Evolutionary conservation across 2,329 filamentous ascomycete species (phyloP).

Genomic region (Venturia asperata): DNA sequence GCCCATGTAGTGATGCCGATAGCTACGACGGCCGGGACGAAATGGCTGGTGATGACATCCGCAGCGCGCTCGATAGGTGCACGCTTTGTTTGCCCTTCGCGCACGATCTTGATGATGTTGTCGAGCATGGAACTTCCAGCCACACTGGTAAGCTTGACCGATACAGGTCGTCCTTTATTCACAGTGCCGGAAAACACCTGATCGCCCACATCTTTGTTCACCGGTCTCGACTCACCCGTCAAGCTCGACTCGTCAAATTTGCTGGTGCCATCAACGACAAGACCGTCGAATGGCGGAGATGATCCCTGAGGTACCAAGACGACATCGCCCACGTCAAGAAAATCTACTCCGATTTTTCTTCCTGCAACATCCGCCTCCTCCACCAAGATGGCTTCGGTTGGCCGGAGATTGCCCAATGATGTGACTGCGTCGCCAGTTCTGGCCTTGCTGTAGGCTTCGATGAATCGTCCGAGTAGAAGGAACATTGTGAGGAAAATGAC

Average conservation of each 20-base stretch:
- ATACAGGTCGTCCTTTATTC: slow-evolving; percentile 59
- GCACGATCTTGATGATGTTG: slow-evolving; percentile 68
- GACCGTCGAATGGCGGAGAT: slow-evolving; percentile 78
- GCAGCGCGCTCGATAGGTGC: slow-evolving; percentile 71
- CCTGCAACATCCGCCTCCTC: slow-evolving; percentile 34
- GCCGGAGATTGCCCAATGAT: slow-evolving; percentile 68
- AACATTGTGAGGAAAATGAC: slow-evolving; percentile 90
- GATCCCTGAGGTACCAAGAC: slow-evolving; percentile 71
- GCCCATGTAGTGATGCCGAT: slow-evolving; percentile 65
- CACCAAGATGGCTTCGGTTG: slow-evolving; percentile 67
- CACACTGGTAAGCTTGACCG: slow-evolving; percentile 56
- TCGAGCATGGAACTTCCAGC: slow-evolving; percentile 70
- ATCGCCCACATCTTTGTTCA: slow-evolving; percentile 58
- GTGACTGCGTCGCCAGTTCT: slow-evolving; percentile 82
- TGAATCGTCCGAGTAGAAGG: slow-evolving; percentile 63
- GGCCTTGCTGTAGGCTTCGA: slow-evolving; percentile 87
- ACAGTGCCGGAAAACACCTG: slow-evolving; percentile 65
- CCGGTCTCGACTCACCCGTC: slow-evolving; percentile 66
- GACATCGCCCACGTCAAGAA: slow-evolving; percentile 48
- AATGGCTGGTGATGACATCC: slow-evolving; percentile 66
- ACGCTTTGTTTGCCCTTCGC: slow-evolving; percentile 68
- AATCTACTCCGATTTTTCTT: slow-evolving; percentile 52
- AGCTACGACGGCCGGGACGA: slow-evolving; percentile 65
- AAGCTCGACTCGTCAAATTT: slow-evolving; percentile 84
- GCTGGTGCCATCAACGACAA: slow-evolving; percentile 50